Conservation (phyloP, 306 rosid genomes). For the Vigna mungo region DNA sequence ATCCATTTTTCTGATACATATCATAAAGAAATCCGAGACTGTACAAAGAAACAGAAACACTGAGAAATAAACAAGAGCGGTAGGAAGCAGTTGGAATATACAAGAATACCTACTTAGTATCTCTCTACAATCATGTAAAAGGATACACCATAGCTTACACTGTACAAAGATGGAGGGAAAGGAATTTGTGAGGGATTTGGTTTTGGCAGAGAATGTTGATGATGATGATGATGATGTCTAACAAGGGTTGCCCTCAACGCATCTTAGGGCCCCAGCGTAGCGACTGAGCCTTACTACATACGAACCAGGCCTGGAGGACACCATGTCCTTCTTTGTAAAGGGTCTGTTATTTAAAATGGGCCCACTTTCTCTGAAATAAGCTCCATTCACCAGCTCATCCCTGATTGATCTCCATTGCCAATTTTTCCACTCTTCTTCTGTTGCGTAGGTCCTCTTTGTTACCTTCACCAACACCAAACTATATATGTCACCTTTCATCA, state of each 20-base stretch:
- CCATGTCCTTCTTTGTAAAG: constrained; percentile 51
- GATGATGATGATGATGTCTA: neutral
- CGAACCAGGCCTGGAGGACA: constrained; percentile 58
- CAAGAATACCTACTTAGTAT: neutral
- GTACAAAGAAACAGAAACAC: no score
- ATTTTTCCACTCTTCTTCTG: constrained; percentile 48
- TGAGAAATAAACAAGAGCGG: neutral
- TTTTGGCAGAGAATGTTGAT: neutral
- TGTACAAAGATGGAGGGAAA: no score
- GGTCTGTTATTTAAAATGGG: constrained; percentile 11
- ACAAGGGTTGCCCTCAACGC: constrained; percentile 61
- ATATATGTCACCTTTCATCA: neutral
- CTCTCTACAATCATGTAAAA: neutral
- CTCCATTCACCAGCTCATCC: constrained; percentile 73
- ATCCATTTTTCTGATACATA: no score
- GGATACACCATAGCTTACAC: neutral
- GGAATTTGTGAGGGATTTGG: no score
- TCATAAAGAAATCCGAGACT: no score
- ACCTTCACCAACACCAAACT: constrained; percentile 56
- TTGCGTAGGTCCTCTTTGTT: constrained; percentile 65
- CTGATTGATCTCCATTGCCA: constrained; percentile 91
- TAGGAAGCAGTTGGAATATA: neutral
- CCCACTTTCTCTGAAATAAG: constrained; percentile 64
- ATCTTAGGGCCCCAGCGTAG: constrained; percentile 55
- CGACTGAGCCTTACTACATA: constrained; percentile 60